phyloP scores from a whole-genome alignment of 2,329 filamentous ascomycete genomes.

The Aspergillus persii region DNA sequence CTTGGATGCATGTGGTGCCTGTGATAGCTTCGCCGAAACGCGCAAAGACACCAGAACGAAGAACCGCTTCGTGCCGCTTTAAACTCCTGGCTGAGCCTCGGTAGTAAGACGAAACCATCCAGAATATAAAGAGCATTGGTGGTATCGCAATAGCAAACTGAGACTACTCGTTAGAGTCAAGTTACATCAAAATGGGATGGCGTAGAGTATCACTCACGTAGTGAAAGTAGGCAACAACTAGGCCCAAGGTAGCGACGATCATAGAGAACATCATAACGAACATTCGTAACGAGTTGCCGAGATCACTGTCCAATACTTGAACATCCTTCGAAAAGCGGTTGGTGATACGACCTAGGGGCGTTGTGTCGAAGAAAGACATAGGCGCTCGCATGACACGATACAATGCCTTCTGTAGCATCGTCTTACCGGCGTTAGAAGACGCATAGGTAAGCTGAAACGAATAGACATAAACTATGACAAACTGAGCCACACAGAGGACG shows the following conservation, averaged over 20 bases:
- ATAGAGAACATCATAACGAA: constrained; percentile 82
- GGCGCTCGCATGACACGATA: constrained; percentile 67
- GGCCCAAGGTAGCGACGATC: constrained; percentile 77
- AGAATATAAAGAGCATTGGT: constrained; percentile 71
- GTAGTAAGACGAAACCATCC: constrained; percentile 84
- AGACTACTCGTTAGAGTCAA: constrained; percentile 3
- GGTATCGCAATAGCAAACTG: constrained; percentile 67
- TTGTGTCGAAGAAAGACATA: constrained; percentile 95
- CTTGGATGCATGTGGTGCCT: constrained; percentile 74
- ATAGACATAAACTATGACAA: constrained; percentile 75
- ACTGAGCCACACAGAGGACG: constrained; percentile 68
- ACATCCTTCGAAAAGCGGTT: constrained; percentile 96
- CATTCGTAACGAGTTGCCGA: constrained; percentile 88
- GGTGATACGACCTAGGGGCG: constrained; percentile 88
- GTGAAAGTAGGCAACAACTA: constrained; percentile 94
- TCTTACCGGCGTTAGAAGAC: constrained; percentile 77
- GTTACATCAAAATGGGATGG: neutral
- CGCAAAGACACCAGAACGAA: constrained; percentile 84
- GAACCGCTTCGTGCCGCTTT: constrained; percentile 87
- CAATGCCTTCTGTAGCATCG: constrained; percentile 78
- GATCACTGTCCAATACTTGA: constrained; percentile 91
- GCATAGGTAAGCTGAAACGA: constrained; percentile 73
- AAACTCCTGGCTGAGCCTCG: constrained; percentile 87
- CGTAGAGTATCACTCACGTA: constrained; percentile 48
- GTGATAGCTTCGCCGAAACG: constrained; percentile 87